Evolutionary conservation across 2,329 filamentous ascomycete species (phyloP), one percentile per base, ranked within the genome.

Genomic region (Beauveria scarabaeidicola): DNA sequence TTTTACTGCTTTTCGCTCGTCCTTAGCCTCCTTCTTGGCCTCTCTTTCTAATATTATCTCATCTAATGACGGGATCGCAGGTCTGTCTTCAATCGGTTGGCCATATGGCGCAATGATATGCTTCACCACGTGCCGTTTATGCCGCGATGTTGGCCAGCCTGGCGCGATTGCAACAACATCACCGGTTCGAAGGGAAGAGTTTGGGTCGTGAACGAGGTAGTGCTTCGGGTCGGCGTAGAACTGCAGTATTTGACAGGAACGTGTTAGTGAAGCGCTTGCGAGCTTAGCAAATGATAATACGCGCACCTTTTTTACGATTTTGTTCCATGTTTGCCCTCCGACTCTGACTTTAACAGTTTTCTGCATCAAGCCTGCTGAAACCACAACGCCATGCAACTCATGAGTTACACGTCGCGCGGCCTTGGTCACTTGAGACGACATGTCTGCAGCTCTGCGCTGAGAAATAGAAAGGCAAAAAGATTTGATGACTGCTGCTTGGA

Each of bases 301-400:
- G 61, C 70, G 58, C 70, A 90, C 89, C 79, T 93, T 93, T 70
- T 85, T 80, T 58, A 93, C 81, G 63, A 81, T 78, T 61, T 80
- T 81, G 70, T 92, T 89, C 86, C 87, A 93, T 69, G 83, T 81
- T 69, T 86, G 83, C 15, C 80, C 82, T 55, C 87, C 86, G 15
- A 92, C 80, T 64, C 85, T 83, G 63, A 92, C 89, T 74, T 89
- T 91, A 60, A 91, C 88, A 3, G 89, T 91, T 74, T 87, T 89
- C 61, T 84, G 75, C 87, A 91, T 91, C 61, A 86, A 80, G 21
- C 89, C 90, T 7, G 89, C 85, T 46, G 88, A 90, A 53, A 92
- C 83, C 25, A 93, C 90, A 44, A 93, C 83, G 63, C 88, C 88
- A 62, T 80, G 78, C 60, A 84, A 70, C 67, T 83, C 78, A 61